A percentile compares a stretch with the other conserved stretches of the same genome.
phyloP scores from a whole-genome alignment of 306 rosid genomes.

The Coriaria nepalensis region DNA sequence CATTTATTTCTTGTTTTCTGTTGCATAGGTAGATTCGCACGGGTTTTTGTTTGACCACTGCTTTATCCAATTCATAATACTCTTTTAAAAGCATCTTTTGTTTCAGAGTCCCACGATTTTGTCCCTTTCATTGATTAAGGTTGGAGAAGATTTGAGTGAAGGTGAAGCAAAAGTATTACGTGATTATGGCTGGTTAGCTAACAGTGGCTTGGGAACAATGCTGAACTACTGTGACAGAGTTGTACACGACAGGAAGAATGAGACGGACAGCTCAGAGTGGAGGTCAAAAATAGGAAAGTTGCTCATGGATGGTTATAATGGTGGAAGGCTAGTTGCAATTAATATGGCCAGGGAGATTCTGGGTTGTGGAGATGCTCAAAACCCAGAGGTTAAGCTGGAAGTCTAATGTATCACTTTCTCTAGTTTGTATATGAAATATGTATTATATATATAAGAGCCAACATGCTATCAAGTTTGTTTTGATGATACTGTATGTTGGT shows the following conservation, averaged over 20 bases:
- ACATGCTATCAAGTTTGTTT: no score
- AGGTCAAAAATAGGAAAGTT: constrained; percentile 66
- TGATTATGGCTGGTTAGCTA: constrained; percentile 72
- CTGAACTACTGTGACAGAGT: constrained; percentile 76
- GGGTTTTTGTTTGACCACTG: no score
- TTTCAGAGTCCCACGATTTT: neutral
- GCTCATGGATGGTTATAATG: constrained; percentile 54
- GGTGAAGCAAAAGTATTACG: constrained; percentile 63
- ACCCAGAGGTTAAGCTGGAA: constrained; percentile 25
- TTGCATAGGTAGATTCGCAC: no score
- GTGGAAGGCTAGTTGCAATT: constrained; percentile 36
- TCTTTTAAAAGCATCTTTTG: no score
- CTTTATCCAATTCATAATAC: no score
- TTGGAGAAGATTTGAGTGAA: constrained; percentile 44
- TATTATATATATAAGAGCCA: no score
- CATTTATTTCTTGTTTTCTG: no score
- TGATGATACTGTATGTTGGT: no score
- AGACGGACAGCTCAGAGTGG: constrained; percentile 65
- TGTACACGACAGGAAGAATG: constrained; percentile 61
- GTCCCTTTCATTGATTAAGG: constrained; percentile 16
- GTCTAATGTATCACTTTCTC: no score
- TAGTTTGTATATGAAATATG: no score
- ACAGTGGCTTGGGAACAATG: constrained; percentile 81
- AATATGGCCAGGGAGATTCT: constrained; percentile 34
- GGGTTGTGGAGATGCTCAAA: constrained; percentile 23